Evolutionary conservation across 371 early-diverging fungal species (phyloP).

Genomic region (Zychaea mexicana): DNA sequence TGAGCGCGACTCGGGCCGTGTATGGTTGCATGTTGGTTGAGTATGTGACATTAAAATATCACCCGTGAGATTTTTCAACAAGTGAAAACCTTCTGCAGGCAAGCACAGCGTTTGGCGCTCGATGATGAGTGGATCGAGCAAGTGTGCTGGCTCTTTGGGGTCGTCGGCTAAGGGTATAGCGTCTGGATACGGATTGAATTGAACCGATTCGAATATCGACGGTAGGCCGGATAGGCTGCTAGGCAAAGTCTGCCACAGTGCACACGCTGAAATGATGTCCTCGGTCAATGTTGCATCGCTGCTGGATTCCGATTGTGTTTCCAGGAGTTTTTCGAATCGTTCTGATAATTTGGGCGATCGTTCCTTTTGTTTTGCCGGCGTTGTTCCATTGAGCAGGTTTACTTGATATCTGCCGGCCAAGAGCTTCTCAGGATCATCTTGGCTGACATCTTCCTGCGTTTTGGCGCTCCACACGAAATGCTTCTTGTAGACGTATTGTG

Average conservation of each 20-base stretch:
- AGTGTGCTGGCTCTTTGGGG: conserved; percentile 61
- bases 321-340: conserved; percentile 29
- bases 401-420: conserved; percentile 36
- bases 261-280: conserved; percentile 35
- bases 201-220: conserved; percentile 45
- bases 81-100: conserved; percentile 66
- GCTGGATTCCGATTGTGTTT: conserved; percentile 13
- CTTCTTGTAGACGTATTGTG: conserved; percentile 77
- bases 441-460: conserved; percentile 44
- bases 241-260: conserved; percentile 43
- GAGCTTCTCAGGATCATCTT: conserved; percentile 21
- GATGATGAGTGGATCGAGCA: conserved; percentile 61
- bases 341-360: conserved; percentile 30
- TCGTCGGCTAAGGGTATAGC: conserved; percentile 60
- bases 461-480: conserved; percentile 57
- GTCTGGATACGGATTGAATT: conserved; percentile 65
- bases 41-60: conserved; percentile 73
- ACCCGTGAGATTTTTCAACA: conserved; percentile 71
- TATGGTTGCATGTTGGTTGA: conserved; percentile 76
- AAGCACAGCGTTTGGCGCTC: conserved; percentile 64
- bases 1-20: conserved; percentile 61
- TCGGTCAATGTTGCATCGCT: conserved; percentile 21
- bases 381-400: conserved; percentile 14
- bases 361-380: conserved; percentile 24
- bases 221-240: conserved; percentile 43